Evolutionary conservation across 2,329 filamentous ascomycete species (phyloP).

Genomic region (Clarireedia paspali): DNA sequence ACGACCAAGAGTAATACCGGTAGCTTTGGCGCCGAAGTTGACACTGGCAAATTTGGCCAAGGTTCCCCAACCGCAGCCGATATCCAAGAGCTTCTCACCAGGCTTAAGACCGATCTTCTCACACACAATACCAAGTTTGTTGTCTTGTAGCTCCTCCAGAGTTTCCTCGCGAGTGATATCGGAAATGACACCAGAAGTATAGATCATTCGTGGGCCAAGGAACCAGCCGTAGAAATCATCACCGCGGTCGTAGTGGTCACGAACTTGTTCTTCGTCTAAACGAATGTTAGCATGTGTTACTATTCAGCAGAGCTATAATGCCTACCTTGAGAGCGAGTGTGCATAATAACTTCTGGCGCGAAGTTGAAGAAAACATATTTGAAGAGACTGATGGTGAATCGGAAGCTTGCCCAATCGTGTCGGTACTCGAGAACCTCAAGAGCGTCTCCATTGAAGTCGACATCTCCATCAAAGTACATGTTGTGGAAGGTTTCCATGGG

Average conservation of each 20-base stretch:
- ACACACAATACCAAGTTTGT: slow-evolving; percentile 91
- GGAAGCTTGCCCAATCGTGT: slow-evolving; percentile 95
- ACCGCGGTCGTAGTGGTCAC: slow-evolving; percentile 94
- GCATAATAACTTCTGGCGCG: slow-evolving; percentile 85
- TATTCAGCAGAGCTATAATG: background rate
- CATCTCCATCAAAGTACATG: slow-evolving; percentile 93
- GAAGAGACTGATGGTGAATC: slow-evolving; percentile 79
- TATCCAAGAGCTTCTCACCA: slow-evolving; percentile 80
- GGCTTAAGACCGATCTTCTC: slow-evolving; percentile 85
- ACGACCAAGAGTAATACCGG: slow-evolving; percentile 86
- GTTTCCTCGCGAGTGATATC: slow-evolving; percentile 82
- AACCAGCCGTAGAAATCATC: slow-evolving; percentile 99
- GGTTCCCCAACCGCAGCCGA: slow-evolving; percentile 97
- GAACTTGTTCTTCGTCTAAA: slow-evolving; percentile 91
- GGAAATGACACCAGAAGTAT: slow-evolving; percentile 90
- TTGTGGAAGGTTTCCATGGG: slow-evolving; percentile 93
- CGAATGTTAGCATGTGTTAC: slow-evolving; percentile 23
- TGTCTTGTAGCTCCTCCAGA: slow-evolving; percentile 93
- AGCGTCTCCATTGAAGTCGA: slow-evolving; percentile 90
- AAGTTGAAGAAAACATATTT: slow-evolving; percentile 83
- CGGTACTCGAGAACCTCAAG: slow-evolving; percentile 87
- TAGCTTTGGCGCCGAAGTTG: slow-evolving; percentile 78
- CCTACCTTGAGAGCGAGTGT: slow-evolving; percentile 79
- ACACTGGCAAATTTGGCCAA: slow-evolving; percentile 87
- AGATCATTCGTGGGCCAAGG: slow-evolving; percentile 96